Evolutionary conservation across 352 stramenopile species (phyloP), one percentile per base, ranked within the genome.

Genomic region (Pythium apleroticum): DNA sequence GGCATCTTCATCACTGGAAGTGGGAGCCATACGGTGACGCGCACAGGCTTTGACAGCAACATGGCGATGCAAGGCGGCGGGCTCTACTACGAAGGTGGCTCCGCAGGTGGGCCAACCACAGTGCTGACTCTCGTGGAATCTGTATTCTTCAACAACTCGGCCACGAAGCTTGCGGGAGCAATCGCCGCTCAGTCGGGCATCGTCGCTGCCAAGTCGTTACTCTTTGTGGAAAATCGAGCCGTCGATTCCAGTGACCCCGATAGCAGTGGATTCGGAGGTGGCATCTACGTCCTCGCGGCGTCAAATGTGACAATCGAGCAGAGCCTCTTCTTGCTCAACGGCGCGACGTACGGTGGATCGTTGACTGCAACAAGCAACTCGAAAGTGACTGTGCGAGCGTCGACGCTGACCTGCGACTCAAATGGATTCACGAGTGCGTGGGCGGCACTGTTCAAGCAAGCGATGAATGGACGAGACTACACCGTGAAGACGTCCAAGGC

Each of bases 101-200:
- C 25, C 11, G 27, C 28, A 27, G 22, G 24, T 12, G 33, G 30
- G 6, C 22, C 45, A 50, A 20, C 1, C 4, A 20, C 46, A 22
- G 17, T 52, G n/a, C 22, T 27, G 12, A 39, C 33, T 1, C 22
- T 24, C 7, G 27, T 12, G 14, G 37, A 61, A 6, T 65, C 49
- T 20, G 63, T 56, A 1, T 65, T 69, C n/a, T 69, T 58, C 45
- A 53, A 53, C 3, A 74, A 74, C 41, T 61, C 33, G 4, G 67
- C 62, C 1, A 12, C 9, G 0, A 24, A 37, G 0, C 1, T 10
- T 8, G 66, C 50, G 4, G 66, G 66, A 8, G 66, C 57, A 1
- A 4, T 63, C 0, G 39, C 27, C 12, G 19, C 65, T 22, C 24
- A 58, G 17, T 20, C 41, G 0, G 57, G 60, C 11, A 33, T 22